Percentiles rank a stretch among this genome's conserved stretches.
These are phyloP conservation scores for Yamadazyma buinensis DNA, from an alignment of 1,139 yeast genomes.

Conservation along the genomic window DNA sequence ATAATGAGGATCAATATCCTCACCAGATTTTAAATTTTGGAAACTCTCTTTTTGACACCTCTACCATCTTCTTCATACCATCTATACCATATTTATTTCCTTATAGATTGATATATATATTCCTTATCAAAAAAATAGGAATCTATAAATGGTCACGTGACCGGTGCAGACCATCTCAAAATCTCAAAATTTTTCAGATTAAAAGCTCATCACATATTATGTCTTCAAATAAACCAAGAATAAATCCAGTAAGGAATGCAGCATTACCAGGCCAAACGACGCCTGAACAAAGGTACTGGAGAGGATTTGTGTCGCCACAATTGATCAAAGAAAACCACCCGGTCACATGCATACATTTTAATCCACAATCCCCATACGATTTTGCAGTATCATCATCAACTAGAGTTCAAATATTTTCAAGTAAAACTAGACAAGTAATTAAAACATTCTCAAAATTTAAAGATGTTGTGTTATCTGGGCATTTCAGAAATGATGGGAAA, in stretches of 20 bases:
- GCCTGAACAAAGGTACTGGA: constrained; percentile 94
- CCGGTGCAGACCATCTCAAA: constrained; percentile 4
- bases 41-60: no score
- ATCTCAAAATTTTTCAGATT: constrained; percentile 9
- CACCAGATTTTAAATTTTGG: no score
- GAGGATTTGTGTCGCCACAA: constrained; percentile 79
- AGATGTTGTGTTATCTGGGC: constrained; percentile 86
- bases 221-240: constrained; percentile 76
- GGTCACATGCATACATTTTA: constrained; percentile 82
- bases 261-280: constrained; percentile 77
- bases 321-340: constrained; percentile 92
- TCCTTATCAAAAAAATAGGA: no score
- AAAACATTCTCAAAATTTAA: constrained; percentile 89
- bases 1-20: no score
- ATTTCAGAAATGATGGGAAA: constrained; percentile 79
- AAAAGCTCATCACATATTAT: constrained; percentile 32
- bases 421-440: constrained; percentile 86
- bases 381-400: constrained; percentile 93
- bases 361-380: constrained; percentile 83
- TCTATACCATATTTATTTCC: no score
- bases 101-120: no score
- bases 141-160: constrained; percentile 3
- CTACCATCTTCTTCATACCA: no score
- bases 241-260: constrained; percentile 69
- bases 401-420: constrained; percentile 85